Evolutionary conservation across 2,329 filamentous ascomycete species (phyloP).

Genomic region (Fusarium nanum): DNA sequence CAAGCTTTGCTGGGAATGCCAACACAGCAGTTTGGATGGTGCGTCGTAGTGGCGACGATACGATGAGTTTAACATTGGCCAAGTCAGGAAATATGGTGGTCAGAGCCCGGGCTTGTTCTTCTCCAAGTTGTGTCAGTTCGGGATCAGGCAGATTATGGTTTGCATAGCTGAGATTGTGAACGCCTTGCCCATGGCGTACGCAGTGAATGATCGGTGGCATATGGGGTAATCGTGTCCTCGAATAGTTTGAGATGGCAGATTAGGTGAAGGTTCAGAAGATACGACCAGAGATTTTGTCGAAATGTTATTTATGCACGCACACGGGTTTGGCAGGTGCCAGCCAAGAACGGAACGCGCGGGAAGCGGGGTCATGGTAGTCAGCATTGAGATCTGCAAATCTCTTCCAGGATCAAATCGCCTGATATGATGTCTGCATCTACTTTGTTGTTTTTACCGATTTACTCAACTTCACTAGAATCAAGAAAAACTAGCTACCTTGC

Average conservation of each 20-base stretch:
- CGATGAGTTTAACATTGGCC: not conserved
- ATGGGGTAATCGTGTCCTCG: not conserved
- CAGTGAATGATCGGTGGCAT: not conserved
- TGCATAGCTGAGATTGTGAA: not conserved
- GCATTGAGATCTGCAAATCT: not conserved
- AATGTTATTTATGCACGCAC: not conserved
- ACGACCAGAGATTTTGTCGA: fast-evolving
- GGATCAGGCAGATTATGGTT: not conserved
- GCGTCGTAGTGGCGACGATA: not conserved
- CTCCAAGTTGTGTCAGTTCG: not conserved
- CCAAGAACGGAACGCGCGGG: not conserved
- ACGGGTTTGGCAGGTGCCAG: not conserved
- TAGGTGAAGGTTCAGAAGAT: not conserved
- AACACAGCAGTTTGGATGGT: not conserved
- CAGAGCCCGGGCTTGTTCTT: not conserved
- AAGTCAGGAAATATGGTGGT: not conserved
- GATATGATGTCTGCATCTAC: not conserved
- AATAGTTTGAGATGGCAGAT: fast-evolving
- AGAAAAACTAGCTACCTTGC: too few relatives aligned
- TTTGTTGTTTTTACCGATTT: not conserved
- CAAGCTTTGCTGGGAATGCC: not conserved
- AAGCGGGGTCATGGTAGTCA: not conserved
- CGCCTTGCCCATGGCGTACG: not conserved
- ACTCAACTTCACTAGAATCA: not conserved
- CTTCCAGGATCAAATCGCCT: not conserved